Percentiles rank a stretch among this genome's conserved stretches.
These are phyloP conservation scores for Ephemerocybe angulata DNA, from an alignment of 768 basidiomycete species.

Conservation along the genomic window DNA sequence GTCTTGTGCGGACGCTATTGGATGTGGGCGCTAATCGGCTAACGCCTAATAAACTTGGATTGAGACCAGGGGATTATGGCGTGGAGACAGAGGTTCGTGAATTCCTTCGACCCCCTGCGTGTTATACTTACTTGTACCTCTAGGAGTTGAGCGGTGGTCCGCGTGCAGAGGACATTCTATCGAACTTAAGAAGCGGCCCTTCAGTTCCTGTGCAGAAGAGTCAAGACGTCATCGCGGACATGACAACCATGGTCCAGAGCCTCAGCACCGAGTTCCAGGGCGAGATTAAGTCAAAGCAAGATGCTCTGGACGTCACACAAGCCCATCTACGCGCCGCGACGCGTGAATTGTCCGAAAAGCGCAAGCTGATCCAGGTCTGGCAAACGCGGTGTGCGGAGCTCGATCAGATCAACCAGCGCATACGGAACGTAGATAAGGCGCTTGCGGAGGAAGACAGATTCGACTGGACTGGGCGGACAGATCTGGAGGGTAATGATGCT, in stretches of 20 bases:
- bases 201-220: conserved; percentile 82
- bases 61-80: conserved; percentile 93
- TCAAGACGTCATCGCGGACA: conserved; percentile 85
- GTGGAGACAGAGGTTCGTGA: conserved; percentile 79
- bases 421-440: conserved; percentile 81
- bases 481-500: conserved; percentile 38
- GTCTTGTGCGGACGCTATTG: conserved; percentile 78
- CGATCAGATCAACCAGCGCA: conserved; percentile 76
- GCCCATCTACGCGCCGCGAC: conserved; percentile 86
- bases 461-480: conserved; percentile 83
- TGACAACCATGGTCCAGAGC: conserved; percentile 79
- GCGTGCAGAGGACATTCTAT: conserved; percentile 76
- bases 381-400: conserved; percentile 71
- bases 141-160: conserved; percentile 70
- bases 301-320: conserved; percentile 82
- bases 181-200: conserved; percentile 68
- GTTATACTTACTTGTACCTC: conserved; percentile 1
- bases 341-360: conserved; percentile 84
- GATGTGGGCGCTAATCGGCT: conserved; percentile 92
- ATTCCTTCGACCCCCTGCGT: conserved; percentile 22
- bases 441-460: conserved; percentile 74
- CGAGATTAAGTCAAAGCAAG: conserved; percentile 86
- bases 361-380: conserved; percentile 78
- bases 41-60: conserved; percentile 87
- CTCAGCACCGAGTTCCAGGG: conserved; percentile 74